Evolutionary conservation across 2,329 filamentous ascomycete genomes (phyloP).

Genomic region (Ophiostoma sp.): DNA sequence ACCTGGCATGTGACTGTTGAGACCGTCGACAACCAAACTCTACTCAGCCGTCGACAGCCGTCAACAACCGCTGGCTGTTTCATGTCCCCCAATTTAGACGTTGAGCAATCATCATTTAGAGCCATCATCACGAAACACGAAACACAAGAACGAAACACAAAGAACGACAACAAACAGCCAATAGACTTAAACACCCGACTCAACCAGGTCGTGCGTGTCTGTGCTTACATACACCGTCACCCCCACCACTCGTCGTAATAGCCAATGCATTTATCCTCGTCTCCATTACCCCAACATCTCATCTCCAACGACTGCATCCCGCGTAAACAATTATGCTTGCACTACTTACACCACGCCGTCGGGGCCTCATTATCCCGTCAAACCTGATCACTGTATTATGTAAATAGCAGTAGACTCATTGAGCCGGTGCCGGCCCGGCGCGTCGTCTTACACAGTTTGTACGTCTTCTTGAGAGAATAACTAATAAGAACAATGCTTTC

Average conservation of each 20-base stretch:
- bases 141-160: no score
- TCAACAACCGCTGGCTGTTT: no score
- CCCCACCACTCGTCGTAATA: no score
- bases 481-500: neutral
- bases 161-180: no score
- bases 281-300: neutral
- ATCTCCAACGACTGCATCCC: neutral
- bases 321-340: neutral
- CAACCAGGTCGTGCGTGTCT: no score
- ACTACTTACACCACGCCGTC: neutral
- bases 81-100: no score
- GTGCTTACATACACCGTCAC: neutral
- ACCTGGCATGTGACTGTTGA: neutral
- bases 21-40: neutral
- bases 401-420: neutral
- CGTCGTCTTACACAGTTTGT: neutral
- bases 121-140: no score
- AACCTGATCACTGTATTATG: no score
- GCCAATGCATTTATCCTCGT: neutral
- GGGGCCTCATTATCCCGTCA: neutral
- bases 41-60: no score
- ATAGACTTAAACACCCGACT: no score
- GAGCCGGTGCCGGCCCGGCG: slow-evolving; percentile 10
- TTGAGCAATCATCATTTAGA: no score
- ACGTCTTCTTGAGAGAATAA: neutral